Conservation (phyloP, 495 filamentous ascomycete species). For the Rhypophila decipiens region DNA sequence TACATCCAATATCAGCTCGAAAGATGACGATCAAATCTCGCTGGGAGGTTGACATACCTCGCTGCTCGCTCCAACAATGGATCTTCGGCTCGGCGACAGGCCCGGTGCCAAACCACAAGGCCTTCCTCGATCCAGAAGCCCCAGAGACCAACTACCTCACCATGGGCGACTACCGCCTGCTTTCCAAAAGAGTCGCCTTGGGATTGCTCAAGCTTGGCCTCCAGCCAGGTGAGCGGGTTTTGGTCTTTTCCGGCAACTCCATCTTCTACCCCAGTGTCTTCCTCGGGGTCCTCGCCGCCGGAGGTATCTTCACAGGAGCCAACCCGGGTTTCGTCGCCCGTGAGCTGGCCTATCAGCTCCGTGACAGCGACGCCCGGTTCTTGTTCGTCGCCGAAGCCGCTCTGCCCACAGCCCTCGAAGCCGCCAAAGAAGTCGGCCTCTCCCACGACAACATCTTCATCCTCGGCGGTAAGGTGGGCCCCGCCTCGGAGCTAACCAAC, state of each 20-base stretch:
- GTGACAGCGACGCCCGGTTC: slow-evolving; percentile 60
- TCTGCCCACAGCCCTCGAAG: slow-evolving; percentile 59
- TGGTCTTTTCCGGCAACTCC: slow-evolving; percentile 66
- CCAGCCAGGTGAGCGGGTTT: slow-evolving; percentile 61
- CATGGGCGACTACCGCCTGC: slow-evolving; percentile 52
- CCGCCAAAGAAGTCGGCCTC: slow-evolving; percentile 61
- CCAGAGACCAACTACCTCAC: slow-evolving; percentile 38
- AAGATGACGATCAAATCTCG: slow-evolving; percentile 38
- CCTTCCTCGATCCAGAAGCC: slow-evolving; percentile 52
- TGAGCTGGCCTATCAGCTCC: slow-evolving; percentile 70
- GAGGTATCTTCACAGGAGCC: slow-evolving; percentile 72
- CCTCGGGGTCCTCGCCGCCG: slow-evolving; percentile 68
- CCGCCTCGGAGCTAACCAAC: slow-evolving; percentile 33
- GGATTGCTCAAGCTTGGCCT: slow-evolving; percentile 63
- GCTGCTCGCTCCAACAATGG: slow-evolving; percentile 34
- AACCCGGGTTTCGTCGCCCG: slow-evolving; percentile 67
- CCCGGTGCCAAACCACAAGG: slow-evolving; percentile 26
- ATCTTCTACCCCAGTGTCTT: slow-evolving; percentile 69
- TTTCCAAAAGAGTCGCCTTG: slow-evolving; percentile 64
- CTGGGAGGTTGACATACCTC: slow-evolving; percentile 33
- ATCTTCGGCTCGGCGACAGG: slow-evolving; percentile 28
- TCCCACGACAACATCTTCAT: slow-evolving; percentile 41
- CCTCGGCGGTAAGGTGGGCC: slow-evolving; percentile 29
- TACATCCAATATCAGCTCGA: no score
- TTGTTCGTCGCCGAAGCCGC: slow-evolving; percentile 51